Conservation (phyloP, 305 asterid species). For the Solanum hybrid region DNA sequence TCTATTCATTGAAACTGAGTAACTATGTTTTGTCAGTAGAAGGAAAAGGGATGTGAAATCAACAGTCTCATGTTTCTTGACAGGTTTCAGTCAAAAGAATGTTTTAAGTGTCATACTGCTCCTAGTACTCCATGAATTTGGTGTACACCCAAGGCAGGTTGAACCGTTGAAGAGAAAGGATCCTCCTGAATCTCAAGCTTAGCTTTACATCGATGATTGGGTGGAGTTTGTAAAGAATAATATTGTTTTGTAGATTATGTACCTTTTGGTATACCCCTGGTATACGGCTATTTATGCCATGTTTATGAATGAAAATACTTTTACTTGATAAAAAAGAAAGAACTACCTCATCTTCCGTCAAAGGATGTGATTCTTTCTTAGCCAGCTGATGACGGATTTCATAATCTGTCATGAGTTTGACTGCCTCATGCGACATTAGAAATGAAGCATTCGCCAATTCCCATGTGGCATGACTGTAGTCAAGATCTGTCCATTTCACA, state of each 20-base stretch:
- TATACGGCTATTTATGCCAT: not conserved
- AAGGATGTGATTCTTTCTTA: conserved; percentile 5
- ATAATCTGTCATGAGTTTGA: conserved; percentile 12
- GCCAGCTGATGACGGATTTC: conserved; percentile 12
- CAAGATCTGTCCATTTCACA: conserved; percentile 31
- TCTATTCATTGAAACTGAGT: not conserved
- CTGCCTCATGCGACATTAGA: conserved; percentile 5
- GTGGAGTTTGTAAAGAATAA: not conserved
- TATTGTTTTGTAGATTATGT: not conserved
- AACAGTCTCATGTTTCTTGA: not conserved
- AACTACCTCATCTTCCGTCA: conserved; percentile 18
- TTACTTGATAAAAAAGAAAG: not conserved
- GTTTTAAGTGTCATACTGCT: not conserved
- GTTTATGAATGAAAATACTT: not conserved
- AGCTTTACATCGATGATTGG: not conserved
- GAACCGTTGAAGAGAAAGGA: not conserved
- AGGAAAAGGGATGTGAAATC: not conserved
- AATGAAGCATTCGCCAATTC: conserved; percentile 27
- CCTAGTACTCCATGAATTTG: not conserved
- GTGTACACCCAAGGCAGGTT: not conserved
- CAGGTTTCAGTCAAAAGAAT: not conserved
- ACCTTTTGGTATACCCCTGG: not conserved
- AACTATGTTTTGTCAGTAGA: not conserved
- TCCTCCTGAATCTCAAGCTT: not conserved
- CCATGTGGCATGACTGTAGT: conserved; percentile 23